These are phyloP conservation scores for Spergularia marina DNA, from an alignment of 148 eudicot species.

Conservation along the genomic window DNA sequence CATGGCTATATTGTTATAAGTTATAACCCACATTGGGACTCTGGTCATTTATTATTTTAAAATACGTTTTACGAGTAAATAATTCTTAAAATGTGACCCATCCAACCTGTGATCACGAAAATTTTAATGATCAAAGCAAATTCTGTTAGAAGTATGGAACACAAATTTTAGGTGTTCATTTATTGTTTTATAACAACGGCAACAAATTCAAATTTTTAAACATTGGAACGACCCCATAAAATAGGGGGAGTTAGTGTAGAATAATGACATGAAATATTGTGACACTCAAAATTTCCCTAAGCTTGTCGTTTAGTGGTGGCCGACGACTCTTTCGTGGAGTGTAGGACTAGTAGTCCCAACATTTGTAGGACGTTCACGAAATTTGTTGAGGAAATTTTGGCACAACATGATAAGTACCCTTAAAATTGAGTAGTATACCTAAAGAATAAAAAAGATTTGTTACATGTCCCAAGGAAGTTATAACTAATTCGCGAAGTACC, in stretches of 20 bases:
- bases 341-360: not conserved
- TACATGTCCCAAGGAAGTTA: conserved; percentile 19
- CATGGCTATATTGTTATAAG: too few species aligned
- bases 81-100: too few species aligned
- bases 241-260: not conserved
- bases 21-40: too few species aligned
- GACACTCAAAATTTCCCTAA: not conserved
- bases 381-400: conserved; percentile 7
- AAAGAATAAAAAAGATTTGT: not conserved
- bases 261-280: not conserved
- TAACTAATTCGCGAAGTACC: conserved; percentile 9
- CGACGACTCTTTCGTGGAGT: not conserved
- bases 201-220: too few species aligned
- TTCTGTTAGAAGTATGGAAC: too few species aligned
- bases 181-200: too few species aligned
- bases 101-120: too few species aligned
- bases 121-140: too few species aligned
- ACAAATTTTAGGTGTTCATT: too few species aligned
- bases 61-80: too few species aligned
- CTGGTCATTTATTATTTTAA: too few species aligned
- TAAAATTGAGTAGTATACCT: not conserved
- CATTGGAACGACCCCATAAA: not conserved
- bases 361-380: not conserved
- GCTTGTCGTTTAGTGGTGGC: conserved; percentile 3
- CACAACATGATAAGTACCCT: not conserved